Percentiles rank a stretch among this genome's conserved stretches.
Evolutionary conservation across 2,329 filamentous ascomycete genomes (phyloP).

Genomic region (Cladosporium sp.): DNA sequence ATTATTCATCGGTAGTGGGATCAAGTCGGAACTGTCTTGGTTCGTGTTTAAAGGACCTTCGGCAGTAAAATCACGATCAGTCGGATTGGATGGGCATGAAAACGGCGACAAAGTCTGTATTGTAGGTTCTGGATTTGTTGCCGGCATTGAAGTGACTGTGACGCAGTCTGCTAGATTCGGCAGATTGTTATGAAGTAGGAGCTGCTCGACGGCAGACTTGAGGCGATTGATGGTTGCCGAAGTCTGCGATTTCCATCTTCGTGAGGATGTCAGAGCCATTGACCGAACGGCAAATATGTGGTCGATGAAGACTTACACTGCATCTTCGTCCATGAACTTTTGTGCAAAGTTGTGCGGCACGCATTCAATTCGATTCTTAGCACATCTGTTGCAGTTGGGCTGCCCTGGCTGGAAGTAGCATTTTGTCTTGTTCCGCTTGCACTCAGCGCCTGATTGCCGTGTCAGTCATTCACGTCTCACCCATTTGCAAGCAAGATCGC

Average conservation of each 20-base stretch:
- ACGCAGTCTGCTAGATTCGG: not conserved
- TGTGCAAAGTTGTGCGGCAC: slow-evolving; percentile 9
- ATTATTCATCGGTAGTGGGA: slow-evolving; percentile 1
- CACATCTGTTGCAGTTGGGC: not conserved
- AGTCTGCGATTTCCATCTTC: slow-evolving; percentile 1
- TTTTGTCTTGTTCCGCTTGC: slow-evolving; percentile 7
- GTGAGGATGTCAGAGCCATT: not conserved
- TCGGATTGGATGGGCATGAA: not conserved
- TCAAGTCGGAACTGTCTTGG: slow-evolving; percentile 1
- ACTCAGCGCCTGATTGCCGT: not conserved
- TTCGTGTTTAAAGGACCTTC: not conserved
- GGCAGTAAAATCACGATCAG: slow-evolving; percentile 4
- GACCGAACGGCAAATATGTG: not conserved
- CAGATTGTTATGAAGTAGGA: slow-evolving; percentile 2
- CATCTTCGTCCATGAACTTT: slow-evolving; percentile 11
- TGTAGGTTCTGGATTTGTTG: not conserved
- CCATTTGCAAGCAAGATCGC: not conserved
- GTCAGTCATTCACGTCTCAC: not conserved
- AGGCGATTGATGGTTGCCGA: not conserved
- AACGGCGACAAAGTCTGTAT: slow-evolving; percentile 2
- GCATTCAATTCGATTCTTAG: not conserved
- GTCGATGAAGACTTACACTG: not conserved
- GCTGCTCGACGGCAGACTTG: slow-evolving; percentile 1
- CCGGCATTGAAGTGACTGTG: not conserved
- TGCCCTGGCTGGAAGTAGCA: not conserved